These are phyloP conservation scores for Ophiostoma ips DNA, from an alignment of 2,329 filamentous ascomycete species.

Conservation along the genomic window DNA sequence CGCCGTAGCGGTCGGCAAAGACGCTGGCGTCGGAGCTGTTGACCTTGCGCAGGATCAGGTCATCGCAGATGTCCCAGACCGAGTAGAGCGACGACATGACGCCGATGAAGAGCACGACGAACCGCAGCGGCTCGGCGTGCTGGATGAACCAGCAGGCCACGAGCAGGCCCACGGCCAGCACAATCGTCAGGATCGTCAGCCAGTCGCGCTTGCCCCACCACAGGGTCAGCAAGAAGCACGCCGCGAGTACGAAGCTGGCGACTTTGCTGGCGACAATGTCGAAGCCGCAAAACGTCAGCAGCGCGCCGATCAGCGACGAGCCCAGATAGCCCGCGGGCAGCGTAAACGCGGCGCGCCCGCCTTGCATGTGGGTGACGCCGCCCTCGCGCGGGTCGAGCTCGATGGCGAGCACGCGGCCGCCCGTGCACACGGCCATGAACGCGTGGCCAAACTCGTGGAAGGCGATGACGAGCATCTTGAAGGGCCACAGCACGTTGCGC, in stretches of 20 bases:
- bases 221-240: constrained; percentile 63
- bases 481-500: constrained; percentile 63
- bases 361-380: constrained; percentile 64
- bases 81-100: constrained; percentile 72
- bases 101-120: constrained; percentile 59
- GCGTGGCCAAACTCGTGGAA: constrained; percentile 74
- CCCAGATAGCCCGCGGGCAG: constrained; percentile 68
- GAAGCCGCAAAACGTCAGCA: constrained; percentile 69
- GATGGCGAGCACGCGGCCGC: constrained; percentile 47
- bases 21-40: constrained; percentile 69
- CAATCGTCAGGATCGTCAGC: constrained; percentile 58
- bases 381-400: constrained; percentile 63
- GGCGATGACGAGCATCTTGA: constrained; percentile 78
- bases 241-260: constrained; percentile 58
- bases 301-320: constrained; percentile 60
- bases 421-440: constrained; percentile 56
- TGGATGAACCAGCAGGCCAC: constrained; percentile 69
- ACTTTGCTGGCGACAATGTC: constrained; percentile 69
- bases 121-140: constrained; percentile 59
- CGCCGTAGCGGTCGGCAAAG: constrained; percentile 64
- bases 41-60: constrained; percentile 66
- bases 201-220: constrained; percentile 74
- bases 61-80: constrained; percentile 77
- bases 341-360: constrained; percentile 55
- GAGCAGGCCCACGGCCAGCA: constrained; percentile 56